These are phyloP conservation scores for Penicillium crustosum DNA, from an alignment of 2,329 filamentous ascomycete genomes.

Conservation along the genomic window DNA sequence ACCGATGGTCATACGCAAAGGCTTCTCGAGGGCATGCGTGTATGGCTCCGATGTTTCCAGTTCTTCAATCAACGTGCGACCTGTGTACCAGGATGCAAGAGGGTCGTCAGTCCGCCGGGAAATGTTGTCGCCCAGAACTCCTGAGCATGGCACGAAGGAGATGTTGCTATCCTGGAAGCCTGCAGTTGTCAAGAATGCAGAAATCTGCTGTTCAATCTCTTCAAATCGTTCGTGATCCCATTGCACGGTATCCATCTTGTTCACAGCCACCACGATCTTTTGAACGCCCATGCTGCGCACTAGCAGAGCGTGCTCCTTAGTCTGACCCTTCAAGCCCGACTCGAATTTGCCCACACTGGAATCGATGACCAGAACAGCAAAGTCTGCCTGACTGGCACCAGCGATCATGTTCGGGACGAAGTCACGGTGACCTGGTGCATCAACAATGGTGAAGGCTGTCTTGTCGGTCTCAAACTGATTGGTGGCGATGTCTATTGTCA, in stretches of 20 bases:
- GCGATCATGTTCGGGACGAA: slow-evolving; percentile 99
- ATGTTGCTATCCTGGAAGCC: slow-evolving; percentile 81
- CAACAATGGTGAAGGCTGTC: slow-evolving; percentile 87
- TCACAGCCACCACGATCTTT: slow-evolving; percentile 83
- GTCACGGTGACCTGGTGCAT: slow-evolving; percentile 90
- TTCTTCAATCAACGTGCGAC: slow-evolving; percentile 76
- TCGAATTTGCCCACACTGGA: slow-evolving; percentile 89
- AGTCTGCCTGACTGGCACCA: slow-evolving; percentile 91
- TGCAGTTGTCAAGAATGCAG: slow-evolving; percentile 75
- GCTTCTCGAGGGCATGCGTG: slow-evolving; percentile 69
- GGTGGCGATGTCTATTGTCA: slow-evolving; percentile 95
- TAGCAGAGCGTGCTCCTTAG: slow-evolving; percentile 86
- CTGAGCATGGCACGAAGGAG: slow-evolving; percentile 85
- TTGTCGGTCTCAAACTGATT: slow-evolving; percentile 89
- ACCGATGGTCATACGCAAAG: slow-evolving; percentile 80
- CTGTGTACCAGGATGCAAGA: slow-evolving; percentile 74
- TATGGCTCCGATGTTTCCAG: slow-evolving; percentile 79
- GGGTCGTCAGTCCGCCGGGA: slow-evolving; percentile 48
- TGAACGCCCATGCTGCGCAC: slow-evolving; percentile 89
- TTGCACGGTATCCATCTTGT: slow-evolving; percentile 84
- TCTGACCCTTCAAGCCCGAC: slow-evolving; percentile 88
- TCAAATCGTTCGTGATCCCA: slow-evolving; percentile 84
- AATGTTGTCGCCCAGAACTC: slow-evolving; percentile 85
- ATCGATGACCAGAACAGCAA: slow-evolving; percentile 92
- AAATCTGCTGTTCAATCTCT: slow-evolving; percentile 80